A percentile compares a stretch with the other conserved stretches of the same genome.
Evolutionary conservation across 2,329 filamentous ascomycete genomes (phyloP).

Genomic region (Xylaria sp.): DNA sequence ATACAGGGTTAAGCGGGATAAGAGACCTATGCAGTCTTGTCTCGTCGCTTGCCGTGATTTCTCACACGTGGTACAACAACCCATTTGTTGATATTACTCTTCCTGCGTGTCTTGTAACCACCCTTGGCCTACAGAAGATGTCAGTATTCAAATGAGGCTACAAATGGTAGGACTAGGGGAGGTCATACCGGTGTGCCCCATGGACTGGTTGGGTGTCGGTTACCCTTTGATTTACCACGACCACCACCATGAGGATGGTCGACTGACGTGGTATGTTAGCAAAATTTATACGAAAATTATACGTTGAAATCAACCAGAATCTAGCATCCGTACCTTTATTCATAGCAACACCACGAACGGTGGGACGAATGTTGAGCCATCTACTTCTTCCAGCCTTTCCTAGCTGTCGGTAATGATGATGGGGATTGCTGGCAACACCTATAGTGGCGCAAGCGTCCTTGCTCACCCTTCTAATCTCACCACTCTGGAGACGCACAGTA

Average conservation of each 20-base stretch:
- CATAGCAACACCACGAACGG: constrained; percentile 97
- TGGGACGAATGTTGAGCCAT: constrained; percentile 94
- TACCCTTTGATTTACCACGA: constrained; percentile 99
- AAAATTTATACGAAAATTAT: constrained; percentile 25
- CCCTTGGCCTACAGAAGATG: constrained; percentile 70
- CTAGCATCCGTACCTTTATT: constrained; percentile 76
- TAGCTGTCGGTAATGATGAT: constrained; percentile 88
- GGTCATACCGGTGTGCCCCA: constrained; percentile 92
- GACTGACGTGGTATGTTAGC: constrained; percentile 56
- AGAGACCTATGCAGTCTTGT: constrained; percentile 61
- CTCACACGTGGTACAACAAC: constrained; percentile 84
- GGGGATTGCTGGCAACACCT: constrained; percentile 91
- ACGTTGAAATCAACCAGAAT: neutral
- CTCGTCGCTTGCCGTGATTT: constrained; percentile 89
- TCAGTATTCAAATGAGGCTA: constrained; percentile 46
- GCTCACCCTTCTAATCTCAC: constrained; percentile 88
- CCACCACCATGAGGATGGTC: constrained; percentile 99
- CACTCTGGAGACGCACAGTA: constrained; percentile 87
- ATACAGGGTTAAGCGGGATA: constrained; percentile 32
- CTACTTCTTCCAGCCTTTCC: constrained; percentile 95
- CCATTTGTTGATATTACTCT: constrained; percentile 90
- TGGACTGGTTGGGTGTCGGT: constrained; percentile 91
- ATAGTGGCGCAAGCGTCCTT: constrained; percentile 95
- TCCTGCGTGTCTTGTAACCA: constrained; percentile 91
- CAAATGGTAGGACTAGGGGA: constrained; percentile 17